Conservation (phyloP, 1,284 basidiomycete genomes). For the Trichosporon ovoides region DNA sequence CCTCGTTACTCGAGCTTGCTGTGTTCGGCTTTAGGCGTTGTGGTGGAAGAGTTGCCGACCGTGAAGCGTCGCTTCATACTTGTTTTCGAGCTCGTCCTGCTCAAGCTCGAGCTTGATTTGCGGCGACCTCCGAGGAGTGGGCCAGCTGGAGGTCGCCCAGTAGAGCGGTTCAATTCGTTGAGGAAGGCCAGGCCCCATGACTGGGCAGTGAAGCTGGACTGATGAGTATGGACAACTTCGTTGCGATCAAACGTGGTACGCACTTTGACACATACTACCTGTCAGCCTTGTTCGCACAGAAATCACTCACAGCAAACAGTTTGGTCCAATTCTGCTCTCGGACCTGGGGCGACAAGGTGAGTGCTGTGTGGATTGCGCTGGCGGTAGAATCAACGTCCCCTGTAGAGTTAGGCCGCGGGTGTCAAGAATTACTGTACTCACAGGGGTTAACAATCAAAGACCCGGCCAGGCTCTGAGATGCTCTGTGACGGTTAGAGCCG, state of each 20-base stretch:
- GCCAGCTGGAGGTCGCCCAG: slow-evolving; percentile 26
- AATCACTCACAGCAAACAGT: slow-evolving; percentile 64
- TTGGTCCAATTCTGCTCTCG: slow-evolving; percentile 89
- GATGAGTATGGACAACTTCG: background rate
- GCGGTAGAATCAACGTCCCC: slow-evolving; percentile 90
- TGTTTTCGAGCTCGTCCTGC: slow-evolving; percentile 20
- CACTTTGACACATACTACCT: slow-evolving; percentile 72
- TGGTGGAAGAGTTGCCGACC: slow-evolving; percentile 9
- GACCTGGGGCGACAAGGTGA: slow-evolving; percentile 76
- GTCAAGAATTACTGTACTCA: slow-evolving; percentile 24
- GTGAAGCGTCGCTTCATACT: slow-evolving; percentile 21
- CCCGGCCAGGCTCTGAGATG: slow-evolving; percentile 91
- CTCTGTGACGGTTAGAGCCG: slow-evolving; percentile 38
- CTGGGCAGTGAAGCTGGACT: slow-evolving; percentile 62
- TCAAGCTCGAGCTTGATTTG: slow-evolving; percentile 21
- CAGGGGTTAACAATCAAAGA: slow-evolving; percentile 93
- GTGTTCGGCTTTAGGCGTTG: background rate
- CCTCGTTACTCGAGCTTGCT: background rate
- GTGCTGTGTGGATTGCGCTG: slow-evolving; percentile 87
- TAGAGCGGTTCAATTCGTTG: slow-evolving; percentile 56
- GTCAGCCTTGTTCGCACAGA: background rate
- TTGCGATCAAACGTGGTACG: background rate
- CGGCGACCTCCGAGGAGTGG: slow-evolving; percentile 20
- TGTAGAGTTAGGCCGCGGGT: slow-evolving; percentile 10
- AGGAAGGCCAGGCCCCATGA: slow-evolving; percentile 91